These are phyloP conservation scores for Puccinia horiana DNA, from an alignment of 1,284 basidiomycete genomes.

Conservation along the genomic window DNA sequence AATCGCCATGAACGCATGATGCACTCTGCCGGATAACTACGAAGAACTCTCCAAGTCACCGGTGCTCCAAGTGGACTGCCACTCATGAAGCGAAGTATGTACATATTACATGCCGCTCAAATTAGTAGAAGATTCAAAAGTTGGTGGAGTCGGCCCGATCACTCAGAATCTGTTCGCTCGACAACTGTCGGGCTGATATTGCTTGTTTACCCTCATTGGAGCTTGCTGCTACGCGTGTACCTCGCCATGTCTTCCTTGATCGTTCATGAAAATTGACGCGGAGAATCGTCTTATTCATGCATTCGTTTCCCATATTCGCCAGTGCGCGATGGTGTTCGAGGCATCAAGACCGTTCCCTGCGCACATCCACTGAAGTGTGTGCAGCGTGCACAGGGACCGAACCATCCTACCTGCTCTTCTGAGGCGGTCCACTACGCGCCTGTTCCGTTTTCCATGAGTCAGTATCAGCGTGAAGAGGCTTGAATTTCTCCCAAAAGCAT, in stretches of 20 bases:
- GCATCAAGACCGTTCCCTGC: background rate
- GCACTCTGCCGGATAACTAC: too few relatives aligned
- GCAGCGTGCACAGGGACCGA: background rate
- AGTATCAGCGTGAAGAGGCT: background rate
- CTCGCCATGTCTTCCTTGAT: background rate
- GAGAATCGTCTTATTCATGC: background rate
- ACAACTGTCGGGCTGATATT: background rate
- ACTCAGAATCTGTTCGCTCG: background rate
- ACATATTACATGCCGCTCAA: too few relatives aligned
- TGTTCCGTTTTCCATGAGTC: background rate
- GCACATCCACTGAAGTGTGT: background rate
- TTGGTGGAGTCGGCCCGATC: background rate
- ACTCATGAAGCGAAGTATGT: too few relatives aligned
- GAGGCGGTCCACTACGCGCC: background rate
- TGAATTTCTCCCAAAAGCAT: background rate
- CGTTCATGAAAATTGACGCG: background rate
- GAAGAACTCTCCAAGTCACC: too few relatives aligned
- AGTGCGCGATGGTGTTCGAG: background rate
- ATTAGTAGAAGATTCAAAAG: background rate
- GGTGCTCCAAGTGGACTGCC: too few relatives aligned
- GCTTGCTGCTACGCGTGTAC: background rate
- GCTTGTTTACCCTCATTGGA: background rate
- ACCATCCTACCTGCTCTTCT: too few relatives aligned
- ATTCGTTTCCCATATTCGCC: background rate
- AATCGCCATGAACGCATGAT: too few relatives aligned